Percentiles rank a stretch among this genome's conserved stretches.
These are phyloP conservation scores for Penicillium sp. DNA, from an alignment of 2,329 filamentous ascomycete species.

Conservation along the genomic window DNA sequence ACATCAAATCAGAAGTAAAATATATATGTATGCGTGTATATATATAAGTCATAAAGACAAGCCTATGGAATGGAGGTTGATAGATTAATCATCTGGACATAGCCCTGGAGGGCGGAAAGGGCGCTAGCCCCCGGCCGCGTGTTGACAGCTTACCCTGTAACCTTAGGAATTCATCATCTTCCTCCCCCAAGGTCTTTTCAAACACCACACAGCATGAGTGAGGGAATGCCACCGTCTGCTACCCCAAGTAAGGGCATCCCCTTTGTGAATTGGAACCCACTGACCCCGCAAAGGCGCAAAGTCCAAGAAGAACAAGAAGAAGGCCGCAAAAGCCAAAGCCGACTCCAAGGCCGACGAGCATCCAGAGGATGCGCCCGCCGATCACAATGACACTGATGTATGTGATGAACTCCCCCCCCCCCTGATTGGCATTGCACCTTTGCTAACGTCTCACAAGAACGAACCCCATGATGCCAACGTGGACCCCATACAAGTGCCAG, in stretches of 20 bases:
- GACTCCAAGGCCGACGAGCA: constrained; percentile 29
- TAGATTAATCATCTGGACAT: constrained; percentile 13
- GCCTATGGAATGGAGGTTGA: not conserved
- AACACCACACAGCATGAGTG: constrained; percentile 22
- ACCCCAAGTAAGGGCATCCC: constrained; percentile 23
- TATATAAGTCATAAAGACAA: not conserved
- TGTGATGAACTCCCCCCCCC: not conserved
- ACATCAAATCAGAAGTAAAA: not conserved
- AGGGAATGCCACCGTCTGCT: constrained; percentile 18
- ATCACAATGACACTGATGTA: constrained; percentile 26
- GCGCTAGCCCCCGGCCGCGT: constrained; percentile 30
- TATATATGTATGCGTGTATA: not conserved
- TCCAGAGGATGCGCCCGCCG: constrained; percentile 18
- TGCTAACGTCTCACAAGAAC: constrained; percentile 24
- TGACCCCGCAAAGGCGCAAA: constrained; percentile 42
- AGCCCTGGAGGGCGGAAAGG: constrained; percentile 2
- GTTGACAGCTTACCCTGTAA: constrained; percentile 34
- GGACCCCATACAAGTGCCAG: constrained; percentile 11
- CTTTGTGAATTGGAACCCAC: constrained; percentile 6
- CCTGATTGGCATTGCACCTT: constrained; percentile 1
- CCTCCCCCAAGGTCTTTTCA: not conserved
- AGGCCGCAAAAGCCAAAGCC: constrained; percentile 46
- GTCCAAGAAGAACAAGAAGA: constrained; percentile 60
- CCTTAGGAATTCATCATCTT: constrained; percentile 8
- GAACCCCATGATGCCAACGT: constrained; percentile 14